phyloP scores from a whole-genome alignment of 192 early-diverging fungal genomes.

The Paraglomus occultum region DNA sequence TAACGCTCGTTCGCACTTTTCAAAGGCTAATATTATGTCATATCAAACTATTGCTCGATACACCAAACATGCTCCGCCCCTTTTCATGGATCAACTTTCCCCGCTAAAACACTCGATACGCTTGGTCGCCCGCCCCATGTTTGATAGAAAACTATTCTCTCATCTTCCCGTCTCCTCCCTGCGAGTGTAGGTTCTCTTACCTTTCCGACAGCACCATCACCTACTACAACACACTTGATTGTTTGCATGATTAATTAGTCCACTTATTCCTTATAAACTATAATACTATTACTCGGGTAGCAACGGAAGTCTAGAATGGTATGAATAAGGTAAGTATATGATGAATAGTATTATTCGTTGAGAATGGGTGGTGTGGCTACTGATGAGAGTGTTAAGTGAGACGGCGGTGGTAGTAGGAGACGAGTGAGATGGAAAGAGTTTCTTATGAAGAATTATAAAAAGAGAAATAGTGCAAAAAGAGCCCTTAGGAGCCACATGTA shows the following conservation, averaged over 20 bases:
- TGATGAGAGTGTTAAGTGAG: not conserved
- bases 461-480: constrained; percentile 7
- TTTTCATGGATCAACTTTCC: too few relatives aligned
- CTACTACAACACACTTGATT: constrained; percentile 81
- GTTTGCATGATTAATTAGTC: constrained; percentile 61
- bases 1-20: too few relatives aligned
- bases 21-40: too few relatives aligned
- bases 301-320: not conserved
- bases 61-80: too few relatives aligned
- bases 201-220: constrained; percentile 77
- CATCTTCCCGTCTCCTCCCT: not conserved
- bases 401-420: not conserved
- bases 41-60: too few relatives aligned
- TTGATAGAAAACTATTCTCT: not conserved
- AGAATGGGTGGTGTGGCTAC: not conserved
- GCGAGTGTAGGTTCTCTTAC: constrained; percentile 31
- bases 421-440: constrained; percentile 7
- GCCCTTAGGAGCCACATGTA: not conserved
- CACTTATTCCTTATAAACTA: not conserved
- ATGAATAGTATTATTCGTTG: not conserved
- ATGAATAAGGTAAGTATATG: not conserved
- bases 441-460: constrained; percentile 20
- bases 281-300: not conserved
- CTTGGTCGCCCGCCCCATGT: too few relatives aligned
- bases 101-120: too few relatives aligned